Evolutionary conservation across 805 yeast species (phyloP).

Genomic region (Sugiyamaella chiloensis): DNA sequence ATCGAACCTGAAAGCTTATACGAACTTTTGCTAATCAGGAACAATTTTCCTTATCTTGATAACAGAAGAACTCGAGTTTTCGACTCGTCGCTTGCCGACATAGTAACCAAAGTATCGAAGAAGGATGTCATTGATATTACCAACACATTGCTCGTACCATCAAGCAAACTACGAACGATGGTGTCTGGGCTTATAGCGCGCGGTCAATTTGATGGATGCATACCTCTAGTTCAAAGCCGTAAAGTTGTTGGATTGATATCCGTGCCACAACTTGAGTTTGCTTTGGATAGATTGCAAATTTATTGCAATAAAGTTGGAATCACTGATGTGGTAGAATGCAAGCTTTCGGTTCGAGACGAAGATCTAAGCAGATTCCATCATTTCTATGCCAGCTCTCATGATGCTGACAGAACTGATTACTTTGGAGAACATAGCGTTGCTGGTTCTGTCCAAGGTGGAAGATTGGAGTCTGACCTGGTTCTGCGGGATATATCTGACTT

Average conservation of each 20-base stretch:
- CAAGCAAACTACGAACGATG: conserved; percentile 35
- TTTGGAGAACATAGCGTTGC: not conserved
- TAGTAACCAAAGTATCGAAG: conserved; percentile 32
- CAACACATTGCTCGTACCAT: conserved; percentile 36
- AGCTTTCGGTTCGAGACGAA: conserved; percentile 22
- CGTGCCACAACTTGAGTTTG: conserved; percentile 50
- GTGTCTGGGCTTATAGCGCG: conserved; percentile 39
- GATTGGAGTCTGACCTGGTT: not conserved
- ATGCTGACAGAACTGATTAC: not conserved
- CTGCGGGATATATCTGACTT: conserved; percentile 34
- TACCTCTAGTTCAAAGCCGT: conserved; percentile 43
- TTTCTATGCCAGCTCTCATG: conserved; percentile 17
- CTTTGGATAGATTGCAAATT: conserved; percentile 44
- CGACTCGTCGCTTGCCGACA: conserved; percentile 39
- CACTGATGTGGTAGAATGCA: conserved; percentile 25
- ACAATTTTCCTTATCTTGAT: conserved; percentile 54
- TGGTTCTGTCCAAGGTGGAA: not conserved
- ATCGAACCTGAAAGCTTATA: conserved; percentile 51
- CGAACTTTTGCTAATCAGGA: conserved; percentile 45
- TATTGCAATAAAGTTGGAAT: conserved; percentile 7
- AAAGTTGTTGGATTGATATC: conserved; percentile 46
- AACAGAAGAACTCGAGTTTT: conserved; percentile 36
- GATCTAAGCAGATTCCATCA: conserved; percentile 23
- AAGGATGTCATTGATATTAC: conserved; percentile 39
- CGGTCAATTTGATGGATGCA: conserved; percentile 50